Base-by-base conservation (phyloP, 345 rosid species). In the Hibiscus tridactylites region DNA sequence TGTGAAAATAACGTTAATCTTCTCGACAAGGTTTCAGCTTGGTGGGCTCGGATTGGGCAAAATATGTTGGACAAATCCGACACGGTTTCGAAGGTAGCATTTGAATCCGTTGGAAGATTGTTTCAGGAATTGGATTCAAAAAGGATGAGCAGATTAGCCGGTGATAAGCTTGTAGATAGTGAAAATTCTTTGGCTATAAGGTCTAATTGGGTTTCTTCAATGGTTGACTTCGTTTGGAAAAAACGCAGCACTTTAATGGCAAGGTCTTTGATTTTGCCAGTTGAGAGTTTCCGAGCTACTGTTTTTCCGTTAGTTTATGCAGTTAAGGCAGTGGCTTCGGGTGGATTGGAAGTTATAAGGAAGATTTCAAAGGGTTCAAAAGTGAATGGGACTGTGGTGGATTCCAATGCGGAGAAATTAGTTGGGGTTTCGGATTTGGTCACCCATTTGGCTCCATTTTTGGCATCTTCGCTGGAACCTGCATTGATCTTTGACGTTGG, bases 401-500 rank as follows among this genome's bases (percentile, higher is more conserved):
- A 88, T 71, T 83, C 89, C n/a, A 90, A 79, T 76, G 98, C 97
- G 0, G 98, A 94, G 88, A 94, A 84, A 79, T 61, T 88, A 59
- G 88, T 90, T 70, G 97, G 97, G 28, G 97, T 94, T 39, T 91
- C 96, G 0, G 93, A 94, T 82, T 80, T 90, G 78, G 92, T 91
- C 2, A 84, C 97, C 1, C 97, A 94, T 83, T 79, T 94, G 84
- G 96, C 89, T 8, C 97, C 98, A 0, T 91, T 90, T 81, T 78
- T 94, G 79, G 95, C 92, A 8, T 90, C 97, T 15, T 94, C 98
- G 0, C 75, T 94, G 90, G 97, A 91, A 70, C 97, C 98, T 0
- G 90, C 97, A 16, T 78, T 94, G 95, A 88, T 94, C 76, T 94
- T 88, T 71, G 98, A 94, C 68, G 98, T 94, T 19, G 98, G 96